Evolutionary conservation across 2,329 filamentous ascomycete species (phyloP), one percentile per base, ranked within the genome.

Genomic region (Cladophialophora exuberans): DNA sequence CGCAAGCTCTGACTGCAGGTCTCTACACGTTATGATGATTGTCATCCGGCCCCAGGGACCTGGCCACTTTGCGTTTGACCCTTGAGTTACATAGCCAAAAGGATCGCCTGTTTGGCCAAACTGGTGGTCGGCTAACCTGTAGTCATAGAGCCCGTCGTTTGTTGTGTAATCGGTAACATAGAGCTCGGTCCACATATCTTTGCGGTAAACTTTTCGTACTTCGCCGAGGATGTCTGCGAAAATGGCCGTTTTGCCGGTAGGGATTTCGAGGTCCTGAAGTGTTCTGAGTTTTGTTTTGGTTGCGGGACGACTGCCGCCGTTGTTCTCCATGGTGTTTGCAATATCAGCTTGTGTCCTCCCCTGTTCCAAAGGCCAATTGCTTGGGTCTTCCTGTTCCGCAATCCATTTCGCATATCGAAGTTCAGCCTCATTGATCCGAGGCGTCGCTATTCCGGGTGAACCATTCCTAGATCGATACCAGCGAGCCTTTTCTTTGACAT

Each of bases 131-230:
- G 73, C 69, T 42, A 70, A 66, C 11, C 66, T 64, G 54, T 83
- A 83, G 30, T 84, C 71, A 61, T 79, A 86, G 54, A 97, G 84
- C 1, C 65, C 56, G 0, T 76, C 66, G 65, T 97, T 90, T 46
- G 82, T 73, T 0, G 90, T 95, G 69, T 92, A 96, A 70, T 97
- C 92, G 0, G 89, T 88, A 15, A 96, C 74, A 76, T 91, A 91
- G 0, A 96, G 61, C 4, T 83, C 82, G 10, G 82, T 71, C 53
- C 72, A 80, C 22, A 80, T 77, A 33, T 72, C 69, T 22, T 64
- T 68, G 11, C 13, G 26, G 20, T 72, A 82, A 0, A 79, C 73
- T 61, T 80, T 84, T 42, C 91, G 80, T 2, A 96, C 83, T 66
- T 92, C 81, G 1, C 82, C 90, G 15, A 89, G 75, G 1, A 95